phyloP scores from a whole-genome alignment of 495 filamentous ascomycete species.

The Hypoxylon rickii region DNA sequence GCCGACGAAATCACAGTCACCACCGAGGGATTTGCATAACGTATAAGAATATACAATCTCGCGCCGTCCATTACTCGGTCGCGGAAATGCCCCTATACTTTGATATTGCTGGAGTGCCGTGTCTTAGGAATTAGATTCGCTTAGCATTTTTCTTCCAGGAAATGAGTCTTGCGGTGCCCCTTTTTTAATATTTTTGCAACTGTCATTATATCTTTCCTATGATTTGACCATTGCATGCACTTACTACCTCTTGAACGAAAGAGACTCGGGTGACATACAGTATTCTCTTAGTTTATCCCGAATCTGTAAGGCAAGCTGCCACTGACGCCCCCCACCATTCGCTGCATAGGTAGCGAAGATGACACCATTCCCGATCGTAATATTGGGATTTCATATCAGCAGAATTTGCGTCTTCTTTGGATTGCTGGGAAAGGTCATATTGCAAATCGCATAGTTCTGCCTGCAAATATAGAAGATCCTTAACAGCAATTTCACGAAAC shows the following conservation, averaged over 20 bases:
- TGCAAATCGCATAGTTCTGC: conserved; percentile 40
- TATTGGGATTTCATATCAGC: conserved; percentile 1
- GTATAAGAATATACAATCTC: conserved; percentile 34
- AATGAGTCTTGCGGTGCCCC: no score
- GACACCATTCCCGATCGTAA: conserved; percentile 17
- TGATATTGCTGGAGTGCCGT: conserved; percentile 19
- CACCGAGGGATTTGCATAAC: conserved; percentile 14
- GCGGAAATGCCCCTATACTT: conserved; percentile 24
- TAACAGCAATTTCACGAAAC: conserved; percentile 39
- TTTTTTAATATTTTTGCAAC: no score
- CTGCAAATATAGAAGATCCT: conserved; percentile 45
- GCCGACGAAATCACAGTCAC: conserved; percentile 14
- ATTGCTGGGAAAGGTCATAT: conserved; percentile 30
- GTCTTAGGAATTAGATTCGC: conserved; percentile 10
- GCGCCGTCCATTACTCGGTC: conserved; percentile 22
- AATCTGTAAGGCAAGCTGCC: conserved; percentile 6
- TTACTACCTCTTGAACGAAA: no score
- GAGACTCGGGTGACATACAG: conserved; percentile 5
- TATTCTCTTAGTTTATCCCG: conserved; percentile 24
- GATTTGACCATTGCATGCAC: no score
- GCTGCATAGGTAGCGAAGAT: conserved; percentile 12
- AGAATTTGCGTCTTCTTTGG: conserved; percentile 21
- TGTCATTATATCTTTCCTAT: no score
- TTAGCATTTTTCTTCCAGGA: background rate
- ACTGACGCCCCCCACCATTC: conserved; percentile 6